phyloP scores from a whole-genome alignment of 164 flowering plant species.

The Piper longum region DNA sequence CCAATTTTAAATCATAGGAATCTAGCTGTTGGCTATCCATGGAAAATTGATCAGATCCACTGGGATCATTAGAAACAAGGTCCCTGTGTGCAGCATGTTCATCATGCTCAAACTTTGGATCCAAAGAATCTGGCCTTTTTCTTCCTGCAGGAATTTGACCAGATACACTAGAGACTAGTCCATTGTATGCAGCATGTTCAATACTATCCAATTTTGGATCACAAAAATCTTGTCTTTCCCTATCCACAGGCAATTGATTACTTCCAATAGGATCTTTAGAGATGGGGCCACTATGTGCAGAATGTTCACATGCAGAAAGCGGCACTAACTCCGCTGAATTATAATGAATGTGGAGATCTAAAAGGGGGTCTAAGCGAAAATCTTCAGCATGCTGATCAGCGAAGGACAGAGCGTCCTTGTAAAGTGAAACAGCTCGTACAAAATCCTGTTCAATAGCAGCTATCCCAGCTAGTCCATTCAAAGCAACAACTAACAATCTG shows the following conservation, averaged over 20 bases:
- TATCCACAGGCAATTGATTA: constrained; percentile 7
- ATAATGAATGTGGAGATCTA: constrained; percentile 73
- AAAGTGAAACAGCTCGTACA: constrained; percentile 44
- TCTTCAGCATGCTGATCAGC: constrained; percentile 60
- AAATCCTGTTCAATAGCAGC: constrained; percentile 49
- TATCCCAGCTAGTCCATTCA: constrained; percentile 91
- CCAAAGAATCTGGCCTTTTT: neutral
- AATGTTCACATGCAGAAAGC: constrained; percentile 6
- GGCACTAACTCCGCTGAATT: constrained; percentile 69
- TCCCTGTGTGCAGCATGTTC: constrained; percentile 14
- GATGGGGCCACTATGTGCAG: constrained; percentile 8
- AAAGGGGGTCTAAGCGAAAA: constrained; percentile 76
- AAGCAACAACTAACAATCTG: constrained; percentile 58
- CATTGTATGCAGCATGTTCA: constrained; percentile 8
- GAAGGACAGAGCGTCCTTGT: constrained; percentile 57
- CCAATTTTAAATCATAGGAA: constrained; percentile 4
- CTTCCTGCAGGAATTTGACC: constrained; percentile 5
- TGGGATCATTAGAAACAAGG: no score
- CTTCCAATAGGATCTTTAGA: constrained; percentile 12
- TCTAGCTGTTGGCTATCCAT: constrained; percentile 10
- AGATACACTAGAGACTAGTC: constrained; percentile 10
- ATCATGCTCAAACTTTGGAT: neutral
- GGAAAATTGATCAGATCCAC: constrained; percentile 11
- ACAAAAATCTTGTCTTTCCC: neutral
- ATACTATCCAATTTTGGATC: neutral